A percentile compares a stretch with the other conserved stretches of the same genome.
Evolutionary conservation across 1,284 basidiomycete species (phyloP).

Genomic region (Microbotryomycetes sp.): DNA sequence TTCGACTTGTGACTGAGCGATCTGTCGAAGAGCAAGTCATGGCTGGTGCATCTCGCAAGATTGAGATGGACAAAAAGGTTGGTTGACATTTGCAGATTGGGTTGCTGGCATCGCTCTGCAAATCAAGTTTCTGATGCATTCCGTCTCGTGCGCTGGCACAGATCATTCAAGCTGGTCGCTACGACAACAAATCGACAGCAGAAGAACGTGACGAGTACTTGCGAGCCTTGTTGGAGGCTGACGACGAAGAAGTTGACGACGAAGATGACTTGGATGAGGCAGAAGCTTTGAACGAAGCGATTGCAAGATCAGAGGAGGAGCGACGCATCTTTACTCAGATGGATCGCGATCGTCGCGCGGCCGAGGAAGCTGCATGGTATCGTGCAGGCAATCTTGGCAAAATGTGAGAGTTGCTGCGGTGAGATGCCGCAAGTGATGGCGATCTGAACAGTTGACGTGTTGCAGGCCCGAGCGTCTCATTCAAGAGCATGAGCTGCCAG

Average conservation of each 20-base stretch:
- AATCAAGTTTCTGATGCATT: too few species aligned
- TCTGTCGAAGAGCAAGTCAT: slow-evolving; percentile 83
- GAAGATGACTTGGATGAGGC: slow-evolving; percentile 97
- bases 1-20: slow-evolving; percentile 95
- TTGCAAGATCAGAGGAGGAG: slow-evolving; percentile 81
- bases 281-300: slow-evolving; percentile 81
- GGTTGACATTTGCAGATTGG: too few species aligned
- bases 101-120: too few species aligned
- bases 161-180: slow-evolving; percentile 89
- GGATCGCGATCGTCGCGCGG: slow-evolving; percentile 73
- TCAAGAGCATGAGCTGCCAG: slow-evolving; percentile 81
- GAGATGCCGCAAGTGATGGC: neutral
- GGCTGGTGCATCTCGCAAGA: slow-evolving; percentile 87
- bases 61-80: slow-evolving; percentile 98
- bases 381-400: slow-evolving; percentile 55
- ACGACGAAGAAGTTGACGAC: slow-evolving; percentile 82
- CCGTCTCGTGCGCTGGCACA: too few species aligned
- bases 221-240: slow-evolving; percentile 59
- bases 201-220: slow-evolving; percentile 95
- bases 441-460: slow-evolving; percentile 47
- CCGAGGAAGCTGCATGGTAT: slow-evolving; percentile 65
- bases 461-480: slow-evolving; percentile 74
- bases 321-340: slow-evolving; percentile 70
- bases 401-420: slow-evolving; percentile 14
- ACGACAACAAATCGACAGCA: slow-evolving; percentile 97